phyloP scores from a whole-genome alignment of 164 flowering plant species.

The Akebia trifoliata region DNA sequence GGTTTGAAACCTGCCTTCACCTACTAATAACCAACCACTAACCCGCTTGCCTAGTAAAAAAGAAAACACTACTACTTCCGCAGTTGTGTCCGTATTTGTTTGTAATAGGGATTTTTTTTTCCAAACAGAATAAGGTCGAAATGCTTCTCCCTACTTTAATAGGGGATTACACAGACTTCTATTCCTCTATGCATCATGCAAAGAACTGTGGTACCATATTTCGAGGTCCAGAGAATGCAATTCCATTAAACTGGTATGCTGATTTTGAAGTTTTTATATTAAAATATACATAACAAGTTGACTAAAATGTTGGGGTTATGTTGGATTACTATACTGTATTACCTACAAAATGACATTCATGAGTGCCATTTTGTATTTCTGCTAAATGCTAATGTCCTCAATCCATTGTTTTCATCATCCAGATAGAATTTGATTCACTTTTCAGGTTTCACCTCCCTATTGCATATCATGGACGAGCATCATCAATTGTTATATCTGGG shows the following conservation, averaged over 20 bases:
- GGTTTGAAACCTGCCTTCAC: no score
- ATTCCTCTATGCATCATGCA: conserved; percentile 87
- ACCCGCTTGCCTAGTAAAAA: no score
- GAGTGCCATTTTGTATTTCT: no score
- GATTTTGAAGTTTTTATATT: conserved; percentile 6
- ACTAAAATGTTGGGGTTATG: not conserved
- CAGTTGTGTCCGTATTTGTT: no score
- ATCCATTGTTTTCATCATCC: not conserved
- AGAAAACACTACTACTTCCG: not conserved
- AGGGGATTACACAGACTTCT: conserved; percentile 94
- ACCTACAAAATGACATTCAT: no score
- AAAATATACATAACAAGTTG: not conserved
- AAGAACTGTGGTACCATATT: conserved; percentile 89
- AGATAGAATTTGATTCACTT: not conserved
- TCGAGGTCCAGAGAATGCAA: conserved; percentile 77
- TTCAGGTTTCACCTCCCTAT: conserved; percentile 93
- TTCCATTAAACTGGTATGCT: conserved; percentile 68
- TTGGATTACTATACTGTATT: not conserved
- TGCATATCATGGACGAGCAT: conserved; percentile 97
- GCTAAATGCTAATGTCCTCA: no score
- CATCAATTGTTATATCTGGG: conserved; percentile 90
- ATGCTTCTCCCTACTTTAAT: conserved; percentile 75
- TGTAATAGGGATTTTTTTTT: not conserved
- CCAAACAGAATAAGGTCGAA: conserved; percentile 52
- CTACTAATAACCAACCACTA: no score